Conservation (phyloP, 768 basidiomycete genomes). For the Boletus reticulatus region DNA sequence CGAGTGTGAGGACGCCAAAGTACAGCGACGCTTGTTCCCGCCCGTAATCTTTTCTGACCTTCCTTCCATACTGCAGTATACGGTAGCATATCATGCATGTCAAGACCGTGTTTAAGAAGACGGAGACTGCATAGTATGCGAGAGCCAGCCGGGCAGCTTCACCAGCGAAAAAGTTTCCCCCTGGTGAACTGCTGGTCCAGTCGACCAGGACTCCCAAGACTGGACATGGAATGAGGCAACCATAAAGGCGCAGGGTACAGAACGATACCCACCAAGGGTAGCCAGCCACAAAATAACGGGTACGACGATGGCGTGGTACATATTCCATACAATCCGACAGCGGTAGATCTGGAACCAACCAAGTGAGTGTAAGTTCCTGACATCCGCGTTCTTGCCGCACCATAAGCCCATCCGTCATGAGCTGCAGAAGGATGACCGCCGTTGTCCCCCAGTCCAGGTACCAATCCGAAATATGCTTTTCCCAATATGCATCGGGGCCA, state of each 20-base stretch:
- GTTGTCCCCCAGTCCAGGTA: conserved; percentile 28
- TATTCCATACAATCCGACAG: conserved; percentile 36
- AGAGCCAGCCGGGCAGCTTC: conserved; percentile 9
- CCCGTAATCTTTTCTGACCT: conserved; percentile 10
- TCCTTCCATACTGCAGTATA: conserved; percentile 8
- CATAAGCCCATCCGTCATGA: conserved; percentile 35
- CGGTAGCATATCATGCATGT: conserved; percentile 25
- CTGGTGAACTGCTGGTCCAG: conserved; percentile 10
- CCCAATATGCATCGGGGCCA: conserved; percentile 33
- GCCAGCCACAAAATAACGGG: conserved; percentile 22
- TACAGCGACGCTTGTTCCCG: conserved; percentile 16
- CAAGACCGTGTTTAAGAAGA: conserved; percentile 18
- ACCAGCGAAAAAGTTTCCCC: conserved; percentile 17
- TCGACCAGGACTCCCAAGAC: conserved; percentile 12
- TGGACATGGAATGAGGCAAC: neutral
- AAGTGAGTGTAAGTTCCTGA: neutral
- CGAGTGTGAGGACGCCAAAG: conserved; percentile 7
- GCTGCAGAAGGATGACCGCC: conserved; percentile 27
- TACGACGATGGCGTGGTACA: conserved; percentile 1
- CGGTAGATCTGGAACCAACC: conserved; percentile 36
- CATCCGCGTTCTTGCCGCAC: neutral
- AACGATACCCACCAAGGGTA: conserved; percentile 16
- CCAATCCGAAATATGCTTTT: conserved; percentile 22
- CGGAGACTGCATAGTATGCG: conserved; percentile 14
- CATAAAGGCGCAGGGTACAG: neutral